phyloP scores from a whole-genome alignment of 768 basidiomycete genomes.

The Calvatia gigantea region DNA sequence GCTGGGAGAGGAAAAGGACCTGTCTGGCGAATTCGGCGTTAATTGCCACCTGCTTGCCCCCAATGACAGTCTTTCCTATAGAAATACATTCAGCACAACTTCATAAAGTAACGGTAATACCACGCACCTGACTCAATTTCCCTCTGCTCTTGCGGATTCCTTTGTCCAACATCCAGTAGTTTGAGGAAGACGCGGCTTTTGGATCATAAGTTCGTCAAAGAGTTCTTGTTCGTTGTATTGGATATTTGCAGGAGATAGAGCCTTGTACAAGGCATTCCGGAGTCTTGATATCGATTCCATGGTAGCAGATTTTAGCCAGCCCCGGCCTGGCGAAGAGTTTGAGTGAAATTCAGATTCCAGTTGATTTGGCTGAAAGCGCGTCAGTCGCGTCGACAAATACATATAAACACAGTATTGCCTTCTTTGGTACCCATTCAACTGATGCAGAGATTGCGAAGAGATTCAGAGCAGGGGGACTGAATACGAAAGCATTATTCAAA shows the following conservation, averaged over 20 bases:
- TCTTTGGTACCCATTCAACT: not conserved
- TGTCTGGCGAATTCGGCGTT: slow-evolving; percentile 80
- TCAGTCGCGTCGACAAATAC: slow-evolving; percentile 5
- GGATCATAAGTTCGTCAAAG: slow-evolving; percentile 69
- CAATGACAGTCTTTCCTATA: slow-evolving; percentile 61
- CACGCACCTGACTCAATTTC: slow-evolving; percentile 65
- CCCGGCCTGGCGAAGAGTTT: slow-evolving; percentile 3
- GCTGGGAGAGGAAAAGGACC: slow-evolving; percentile 73
- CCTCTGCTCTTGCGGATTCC: slow-evolving; percentile 60
- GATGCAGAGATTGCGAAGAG: not conserved
- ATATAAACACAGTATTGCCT: slow-evolving; percentile 3
- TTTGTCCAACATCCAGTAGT: slow-evolving; percentile 63
- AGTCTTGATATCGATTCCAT: slow-evolving; percentile 66
- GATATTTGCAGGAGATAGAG: slow-evolving; percentile 40
- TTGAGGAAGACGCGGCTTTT: slow-evolving; percentile 60
- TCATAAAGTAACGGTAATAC: not conserved
- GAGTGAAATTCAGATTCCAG: not conserved
- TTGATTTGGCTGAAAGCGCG: slow-evolving; percentile 3
- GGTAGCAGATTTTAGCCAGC: not conserved
- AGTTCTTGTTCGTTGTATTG: slow-evolving; percentile 65
- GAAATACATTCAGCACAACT: slow-evolving; percentile 3
- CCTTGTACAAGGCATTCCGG: slow-evolving; percentile 46
- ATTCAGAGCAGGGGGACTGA: not conserved
- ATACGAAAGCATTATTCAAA: not conserved
- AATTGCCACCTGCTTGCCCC: slow-evolving; percentile 66